phyloP scores from a whole-genome alignment of 2,329 filamentous ascomycete genomes.

The Colletotrichum eleusines region DNA sequence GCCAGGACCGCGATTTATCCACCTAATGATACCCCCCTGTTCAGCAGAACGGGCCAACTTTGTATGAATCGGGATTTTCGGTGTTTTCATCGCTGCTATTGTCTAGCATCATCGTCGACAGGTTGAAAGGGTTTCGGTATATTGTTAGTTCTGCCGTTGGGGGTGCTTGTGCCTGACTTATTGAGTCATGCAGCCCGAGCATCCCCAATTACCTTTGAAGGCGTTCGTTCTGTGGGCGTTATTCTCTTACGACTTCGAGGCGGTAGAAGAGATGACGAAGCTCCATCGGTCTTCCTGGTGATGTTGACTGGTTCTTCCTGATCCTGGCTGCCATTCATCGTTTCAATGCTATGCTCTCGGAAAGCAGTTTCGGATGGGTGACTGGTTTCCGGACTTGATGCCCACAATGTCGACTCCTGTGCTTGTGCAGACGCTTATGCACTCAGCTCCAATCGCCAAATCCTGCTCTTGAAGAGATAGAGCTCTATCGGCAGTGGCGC shows the following conservation, averaged over 20 bases:
- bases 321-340: not conserved
- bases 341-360: not conserved
- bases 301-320: not conserved
- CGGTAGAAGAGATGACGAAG: not conserved
- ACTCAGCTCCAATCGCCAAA: constrained; percentile 49
- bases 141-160: constrained; percentile 10
- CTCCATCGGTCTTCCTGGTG: not conserved
- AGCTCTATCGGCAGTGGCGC: constrained; percentile 58
- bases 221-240: not conserved
- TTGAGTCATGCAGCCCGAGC: not conserved
- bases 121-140: not conserved
- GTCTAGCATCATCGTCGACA: not conserved
- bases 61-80: not conserved
- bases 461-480: constrained; percentile 51
- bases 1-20: constrained; percentile 30
- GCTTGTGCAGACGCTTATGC: not conserved
- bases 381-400: not conserved
- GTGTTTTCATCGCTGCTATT: not conserved
- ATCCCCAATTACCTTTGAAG: too few relatives aligned
- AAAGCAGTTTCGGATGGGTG: not conserved
- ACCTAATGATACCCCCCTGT: constrained; percentile 24
- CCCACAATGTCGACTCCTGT: not conserved
- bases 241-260: constrained; percentile 5
- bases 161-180: not conserved
- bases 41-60: not conserved